Evolutionary conservation across 2,329 filamentous ascomycete genomes (phyloP).

Genomic region (Colletotrichum viniferum): DNA sequence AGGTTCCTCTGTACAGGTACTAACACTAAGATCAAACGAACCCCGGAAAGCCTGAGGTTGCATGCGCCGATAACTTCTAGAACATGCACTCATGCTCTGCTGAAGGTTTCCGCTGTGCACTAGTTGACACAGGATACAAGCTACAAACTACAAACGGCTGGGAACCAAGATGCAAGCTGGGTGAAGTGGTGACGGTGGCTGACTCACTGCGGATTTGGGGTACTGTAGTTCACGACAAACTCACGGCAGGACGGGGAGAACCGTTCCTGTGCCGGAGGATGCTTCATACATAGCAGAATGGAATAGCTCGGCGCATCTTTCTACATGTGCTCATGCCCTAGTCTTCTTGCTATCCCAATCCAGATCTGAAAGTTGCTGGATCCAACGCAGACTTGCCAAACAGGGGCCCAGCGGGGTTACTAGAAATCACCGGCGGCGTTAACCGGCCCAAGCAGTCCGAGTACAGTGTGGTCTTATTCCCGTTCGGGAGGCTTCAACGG

Average conservation of each 20-base stretch:
- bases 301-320: background rate
- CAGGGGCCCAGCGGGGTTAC: background rate
- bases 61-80: background rate
- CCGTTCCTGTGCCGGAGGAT: background rate
- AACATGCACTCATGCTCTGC: background rate
- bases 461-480: background rate
- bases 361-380: accelerated
- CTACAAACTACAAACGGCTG: background rate
- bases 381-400: background rate
- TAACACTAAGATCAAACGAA: background rate
- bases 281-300: background rate
- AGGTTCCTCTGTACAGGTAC: background rate
- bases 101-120: background rate
- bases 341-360: background rate
- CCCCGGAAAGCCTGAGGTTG: background rate
- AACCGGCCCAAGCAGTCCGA: background rate
- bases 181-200: background rate
- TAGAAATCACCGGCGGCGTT: background rate
- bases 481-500: background rate
- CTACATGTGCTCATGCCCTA: background rate
- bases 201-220: background rate
- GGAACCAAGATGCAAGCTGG: background rate
- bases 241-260: background rate
- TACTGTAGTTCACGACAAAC: background rate
- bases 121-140: background rate